These are phyloP conservation scores for Breynia disticha DNA, from an alignment of 441 rosid genomes.

Conservation along the genomic window DNA sequence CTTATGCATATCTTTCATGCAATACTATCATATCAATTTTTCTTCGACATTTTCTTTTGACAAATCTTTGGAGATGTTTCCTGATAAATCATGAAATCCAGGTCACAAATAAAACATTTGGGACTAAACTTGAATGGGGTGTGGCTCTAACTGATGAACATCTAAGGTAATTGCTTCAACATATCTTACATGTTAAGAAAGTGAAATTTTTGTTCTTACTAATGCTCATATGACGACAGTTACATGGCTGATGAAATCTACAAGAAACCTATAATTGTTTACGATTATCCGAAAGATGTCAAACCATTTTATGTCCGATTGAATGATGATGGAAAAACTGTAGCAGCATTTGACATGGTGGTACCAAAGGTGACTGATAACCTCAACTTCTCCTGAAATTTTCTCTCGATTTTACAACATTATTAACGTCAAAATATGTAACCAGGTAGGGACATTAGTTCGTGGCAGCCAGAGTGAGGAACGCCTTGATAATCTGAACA, in stretches of 20 bases:
- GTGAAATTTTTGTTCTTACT: slow-evolving; percentile 3
- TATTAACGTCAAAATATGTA: too few relatives aligned
- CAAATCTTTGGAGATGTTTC: too few relatives aligned
- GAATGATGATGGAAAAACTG: slow-evolving; percentile 69
- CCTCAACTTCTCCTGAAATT: too few relatives aligned
- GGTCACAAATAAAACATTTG: slow-evolving; percentile 41
- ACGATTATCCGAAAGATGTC: slow-evolving; percentile 55
- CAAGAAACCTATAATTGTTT: slow-evolving; percentile 47
- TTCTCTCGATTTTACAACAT: too few relatives aligned
- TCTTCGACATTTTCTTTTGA: not conserved
- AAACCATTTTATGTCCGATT: slow-evolving; percentile 60
- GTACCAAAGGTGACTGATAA: slow-evolving; percentile 48
- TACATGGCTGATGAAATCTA: slow-evolving; percentile 64
- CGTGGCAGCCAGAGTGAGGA: slow-evolving; percentile 84
- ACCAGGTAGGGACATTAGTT: slow-evolving; percentile 58
- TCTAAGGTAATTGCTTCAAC: slow-evolving; percentile 43
- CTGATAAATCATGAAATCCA: slow-evolving; percentile 14
- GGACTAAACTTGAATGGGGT: slow-evolving; percentile 54
- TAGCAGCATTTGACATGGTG: slow-evolving; percentile 82
- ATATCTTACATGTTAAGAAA: too few relatives aligned
- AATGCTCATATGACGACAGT: slow-evolving; percentile 26
- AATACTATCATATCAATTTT: not conserved
- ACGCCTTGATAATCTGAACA: slow-evolving; percentile 35
- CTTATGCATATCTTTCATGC: not conserved
- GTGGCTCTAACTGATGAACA: slow-evolving; percentile 53